Evolutionary conservation across 257 asterid genomes (phyloP), one percentile per base, ranked within the genome.

Genomic region (Apocynum venetum): DNA sequence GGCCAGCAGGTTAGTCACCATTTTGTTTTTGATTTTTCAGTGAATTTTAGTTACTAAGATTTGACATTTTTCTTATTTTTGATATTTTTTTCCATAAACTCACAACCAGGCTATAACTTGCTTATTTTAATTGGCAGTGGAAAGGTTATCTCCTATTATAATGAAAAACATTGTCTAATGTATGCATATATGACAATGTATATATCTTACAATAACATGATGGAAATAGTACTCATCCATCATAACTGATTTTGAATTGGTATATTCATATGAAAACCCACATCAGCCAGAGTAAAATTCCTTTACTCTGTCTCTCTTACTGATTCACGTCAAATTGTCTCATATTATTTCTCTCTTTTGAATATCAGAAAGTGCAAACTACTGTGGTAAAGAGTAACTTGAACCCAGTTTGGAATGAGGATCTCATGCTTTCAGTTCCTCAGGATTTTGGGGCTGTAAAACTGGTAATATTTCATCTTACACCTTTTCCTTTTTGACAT

Each of bases 361-460:
- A 66, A 86, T 69, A 64, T 65, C 78, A 96, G 99, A 96, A 88
- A 88, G 97, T 61, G 13, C 97, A 90, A 87, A 93, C 99, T 17
- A 41, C 92, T 41, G 91, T 91, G 71, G 68, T 86, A 76, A 88
- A 75, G 85, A 93, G 99, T 92, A 96, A 92, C 81, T 84, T 96
- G 82, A 96, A 93, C 81, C 99, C 99, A 17, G 84, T 91, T 72
- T 93, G 98, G 99, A 92, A 96, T 57, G 96, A 96, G 84, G 98
- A 93, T 69, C 88, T 96, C 44, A 91, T 91, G 97, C 97, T 96
- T 75, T 96, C 98, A 19, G 96, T 96, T 77, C 99, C 99, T 76
- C 91, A 93, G 78, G 78, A 93, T 63, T 92, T 80, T 53, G 95
- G 99, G 67, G 78, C 91, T 8, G 76, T 96, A 71, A 93, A 91